Base-by-base conservation (phyloP, 768 basidiomycete species). In the Trametes villosa region DNA sequence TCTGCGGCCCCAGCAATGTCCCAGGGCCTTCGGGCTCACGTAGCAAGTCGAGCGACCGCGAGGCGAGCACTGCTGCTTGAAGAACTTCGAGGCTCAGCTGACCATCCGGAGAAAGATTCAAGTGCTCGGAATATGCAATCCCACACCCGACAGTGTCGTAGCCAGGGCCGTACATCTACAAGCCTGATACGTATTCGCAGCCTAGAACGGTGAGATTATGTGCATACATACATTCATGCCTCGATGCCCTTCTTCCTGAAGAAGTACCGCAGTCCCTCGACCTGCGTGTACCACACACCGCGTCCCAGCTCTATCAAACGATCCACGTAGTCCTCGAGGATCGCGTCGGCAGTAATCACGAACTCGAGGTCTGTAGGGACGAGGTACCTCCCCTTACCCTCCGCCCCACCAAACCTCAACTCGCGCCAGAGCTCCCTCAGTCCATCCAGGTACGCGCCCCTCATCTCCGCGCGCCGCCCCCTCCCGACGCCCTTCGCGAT, bases 361-460 rank as follows among this genome's bases (percentile, higher is more conserved):
- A 76, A 76, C 52, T 74, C 71, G 33, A 76, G 53, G 53, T 76
- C 75, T 1, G 55, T 65, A 0, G 49, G 12, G 6, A 36, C 18
- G 26, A 74, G 31, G 38, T 33, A 46, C 40, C 70, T 63, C 13
- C 70, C 67, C 27, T 24, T 34, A 3, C 69, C 61, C 4, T 59
- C 38, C 1, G 27, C 40, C 15, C 72, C 69, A 30, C 63, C 67
- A 44, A 62, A 71, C 9, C 62, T 65, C 30, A 74, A 45, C 55
- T 70, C 63, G 22, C 66, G 54, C 75, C 73, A 76, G 17, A 76
- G 66, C 42, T 38, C 40, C 64, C 68, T 57, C 6, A 74, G 55
- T 2, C 65, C 64, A 20, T 34, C 30, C 15, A 72, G 40, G 38
- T 57, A 60, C 36, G 55, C 49, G 7, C 22, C 48, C 26, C 22